Evolutionary conservation across 176 grass and related monocot species (phyloP).

Genomic region (Bolboschoenus planiculmis): DNA sequence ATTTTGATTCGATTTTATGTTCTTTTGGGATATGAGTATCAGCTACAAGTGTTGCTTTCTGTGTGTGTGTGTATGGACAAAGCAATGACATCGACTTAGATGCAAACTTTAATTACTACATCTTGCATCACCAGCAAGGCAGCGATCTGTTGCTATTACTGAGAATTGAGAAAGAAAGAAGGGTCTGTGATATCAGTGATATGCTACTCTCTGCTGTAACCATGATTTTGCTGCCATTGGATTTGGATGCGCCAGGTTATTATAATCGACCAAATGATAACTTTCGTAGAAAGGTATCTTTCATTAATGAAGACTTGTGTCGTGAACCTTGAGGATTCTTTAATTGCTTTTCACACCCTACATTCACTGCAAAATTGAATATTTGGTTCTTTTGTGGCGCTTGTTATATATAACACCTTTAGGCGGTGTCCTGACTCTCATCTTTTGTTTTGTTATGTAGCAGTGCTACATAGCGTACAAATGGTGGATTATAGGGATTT

Average conservation of each 20-base stretch:
- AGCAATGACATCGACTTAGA: not conserved
- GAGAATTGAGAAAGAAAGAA: not conserved
- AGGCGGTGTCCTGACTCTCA: too few species aligned
- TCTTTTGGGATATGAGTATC: not conserved
- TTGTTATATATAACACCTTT: not conserved
- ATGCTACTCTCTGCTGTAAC: not conserved
- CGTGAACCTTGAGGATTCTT: not conserved
- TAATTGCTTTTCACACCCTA: conserved; percentile 1
- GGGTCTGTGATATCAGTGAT: not conserved
- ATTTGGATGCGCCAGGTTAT: not conserved
- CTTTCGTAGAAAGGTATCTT: conserved; percentile 9
- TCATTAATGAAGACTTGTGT: conserved; percentile 1
- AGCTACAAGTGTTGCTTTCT: not conserved
- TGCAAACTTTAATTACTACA: not conserved
- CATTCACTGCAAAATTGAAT: not conserved
- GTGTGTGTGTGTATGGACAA: not conserved
- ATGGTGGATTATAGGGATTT: too few species aligned
- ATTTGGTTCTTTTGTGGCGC: not conserved
- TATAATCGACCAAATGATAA: not conserved
- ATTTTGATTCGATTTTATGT: not conserved
- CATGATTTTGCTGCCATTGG: not conserved
- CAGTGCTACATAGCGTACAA: too few species aligned
- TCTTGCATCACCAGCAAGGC: not conserved
- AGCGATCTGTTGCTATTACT: not conserved
- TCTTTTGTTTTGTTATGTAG: too few species aligned